phyloP scores from a whole-genome alignment of 177 flowering plant species.

The Vitis hybrid region DNA sequence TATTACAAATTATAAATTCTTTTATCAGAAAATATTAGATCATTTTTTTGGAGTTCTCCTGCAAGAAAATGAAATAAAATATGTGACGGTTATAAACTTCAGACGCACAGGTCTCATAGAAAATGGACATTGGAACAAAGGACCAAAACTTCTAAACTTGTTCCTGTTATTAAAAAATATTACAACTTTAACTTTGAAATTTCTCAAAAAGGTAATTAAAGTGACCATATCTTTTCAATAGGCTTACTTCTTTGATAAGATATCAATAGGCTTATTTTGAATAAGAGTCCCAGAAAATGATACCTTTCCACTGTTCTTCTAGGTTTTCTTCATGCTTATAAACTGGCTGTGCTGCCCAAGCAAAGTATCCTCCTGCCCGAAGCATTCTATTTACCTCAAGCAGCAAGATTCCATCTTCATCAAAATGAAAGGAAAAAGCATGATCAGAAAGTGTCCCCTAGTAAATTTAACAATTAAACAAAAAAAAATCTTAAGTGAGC shows the following conservation, averaged over 20 bases:
- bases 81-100: not conserved
- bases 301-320: conserved; percentile 95
- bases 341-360: conserved; percentile 99
- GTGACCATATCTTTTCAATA: conserved; percentile 76
- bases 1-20: too few species aligned
- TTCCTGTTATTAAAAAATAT: too few species aligned
- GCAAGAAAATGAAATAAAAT: not conserved
- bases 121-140: not conserved
- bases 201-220: conserved; percentile 2
- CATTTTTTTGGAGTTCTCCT: not conserved
- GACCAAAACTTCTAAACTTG: not conserved
- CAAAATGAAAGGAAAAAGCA: conserved; percentile 7
- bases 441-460: conserved; percentile 15
- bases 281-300: not conserved
- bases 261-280: too few species aligned
- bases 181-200: too few species aligned
- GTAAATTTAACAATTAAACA: too few species aligned
- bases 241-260: conserved; percentile 48
- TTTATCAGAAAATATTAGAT: too few species aligned
- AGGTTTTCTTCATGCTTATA: conserved; percentile 82
- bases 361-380: conserved; percentile 92
- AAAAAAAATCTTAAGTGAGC: too few species aligned
- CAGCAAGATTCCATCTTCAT: conserved; percentile 89
- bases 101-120: not conserved
- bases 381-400: conserved; percentile 93